Percentiles rank a stretch among this genome's conserved stretches.
phyloP scores from a whole-genome alignment of 768 basidiomycete species.

The Pilatotrama ljubarskyi region DNA sequence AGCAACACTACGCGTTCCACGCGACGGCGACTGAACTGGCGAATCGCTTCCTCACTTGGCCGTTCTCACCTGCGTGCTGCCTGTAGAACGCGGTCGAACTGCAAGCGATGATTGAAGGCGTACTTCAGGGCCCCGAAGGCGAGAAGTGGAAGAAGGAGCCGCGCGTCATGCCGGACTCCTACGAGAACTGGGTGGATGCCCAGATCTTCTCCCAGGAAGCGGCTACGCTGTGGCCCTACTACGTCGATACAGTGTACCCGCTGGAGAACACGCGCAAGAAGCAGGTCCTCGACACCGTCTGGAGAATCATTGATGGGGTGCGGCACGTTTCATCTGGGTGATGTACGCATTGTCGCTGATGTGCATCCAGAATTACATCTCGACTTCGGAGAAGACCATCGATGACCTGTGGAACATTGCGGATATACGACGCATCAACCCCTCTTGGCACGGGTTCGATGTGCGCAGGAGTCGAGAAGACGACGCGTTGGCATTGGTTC shows the following conservation, averaged over 20 bases:
- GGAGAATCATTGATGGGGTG: slow-evolving; percentile 64
- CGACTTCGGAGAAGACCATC: slow-evolving; percentile 51
- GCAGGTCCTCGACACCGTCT: slow-evolving; percentile 56
- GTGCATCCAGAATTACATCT: slow-evolving; percentile 55
- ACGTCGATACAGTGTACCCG: slow-evolving; percentile 59
- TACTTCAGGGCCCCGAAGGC: slow-evolving; percentile 58
- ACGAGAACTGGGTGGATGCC: slow-evolving; percentile 69
- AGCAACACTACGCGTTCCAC: neutral
- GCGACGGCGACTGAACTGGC: neutral
- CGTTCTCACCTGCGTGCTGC: neutral
- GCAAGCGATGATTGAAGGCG: slow-evolving; percentile 61
- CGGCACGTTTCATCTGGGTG: slow-evolving; percentile 16
- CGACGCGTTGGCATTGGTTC: slow-evolving; percentile 27
- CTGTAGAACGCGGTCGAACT: slow-evolving; percentile 63
- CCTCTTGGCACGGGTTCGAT: slow-evolving; percentile 60
- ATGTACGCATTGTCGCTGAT: neutral
- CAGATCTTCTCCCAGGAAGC: slow-evolving; percentile 62
- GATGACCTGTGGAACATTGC: slow-evolving; percentile 66
- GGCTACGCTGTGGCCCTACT: slow-evolving; percentile 47
- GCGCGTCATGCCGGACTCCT: slow-evolving; percentile 58
- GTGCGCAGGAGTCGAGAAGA: slow-evolving; percentile 31
- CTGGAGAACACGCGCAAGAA: slow-evolving; percentile 54
- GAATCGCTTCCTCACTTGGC: neutral
- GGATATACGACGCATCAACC: slow-evolving; percentile 48
- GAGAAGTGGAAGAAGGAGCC: slow-evolving; percentile 50